Conservation (phyloP, 148 eudicot genomes). For the Rhododendron kiyosumense region DNA sequence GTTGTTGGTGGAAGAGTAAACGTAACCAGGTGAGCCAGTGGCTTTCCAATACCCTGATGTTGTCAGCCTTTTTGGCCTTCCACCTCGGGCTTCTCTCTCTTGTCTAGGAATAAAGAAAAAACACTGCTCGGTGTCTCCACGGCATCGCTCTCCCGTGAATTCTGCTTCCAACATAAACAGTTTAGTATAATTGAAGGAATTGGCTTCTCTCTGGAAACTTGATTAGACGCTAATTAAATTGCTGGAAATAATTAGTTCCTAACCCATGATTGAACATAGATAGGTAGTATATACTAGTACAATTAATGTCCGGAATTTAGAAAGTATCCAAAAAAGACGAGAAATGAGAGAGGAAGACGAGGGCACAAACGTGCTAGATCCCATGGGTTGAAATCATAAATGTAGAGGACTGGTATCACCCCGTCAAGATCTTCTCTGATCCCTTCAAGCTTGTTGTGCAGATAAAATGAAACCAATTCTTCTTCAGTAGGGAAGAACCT, state of each 20-base stretch:
- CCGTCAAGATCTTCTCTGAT: constrained; percentile 21
- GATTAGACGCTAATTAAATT: too few relatives aligned
- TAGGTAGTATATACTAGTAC: too few relatives aligned
- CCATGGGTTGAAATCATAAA: constrained; percentile 49
- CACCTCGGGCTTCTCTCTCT: constrained; percentile 51
- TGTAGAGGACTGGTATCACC: constrained; percentile 42
- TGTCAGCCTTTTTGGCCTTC: constrained; percentile 56
- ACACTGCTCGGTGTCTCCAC: constrained; percentile 46
- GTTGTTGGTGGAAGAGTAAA: constrained; percentile 34
- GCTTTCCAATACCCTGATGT: constrained; percentile 70
- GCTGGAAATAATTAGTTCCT: too few relatives aligned
- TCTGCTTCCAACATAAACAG: constrained; percentile 16
- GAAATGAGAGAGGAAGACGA: background rate
- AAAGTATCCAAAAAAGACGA: background rate
- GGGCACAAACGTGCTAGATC: constrained; percentile 42
- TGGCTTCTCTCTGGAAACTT: background rate
- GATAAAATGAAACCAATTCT: constrained; percentile 48
- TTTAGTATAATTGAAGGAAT: background rate
- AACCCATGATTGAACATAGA: background rate
- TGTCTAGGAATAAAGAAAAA: constrained; percentile 59
- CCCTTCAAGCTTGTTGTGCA: constrained; percentile 33
- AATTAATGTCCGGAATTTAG: background rate
- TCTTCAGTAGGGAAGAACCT: constrained; percentile 61
- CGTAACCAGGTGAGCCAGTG: constrained; percentile 49
- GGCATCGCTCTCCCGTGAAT: constrained; percentile 36